Conservation (phyloP, 1,284 basidiomycete species). For the Sphaerobolus stellatus region DNA sequence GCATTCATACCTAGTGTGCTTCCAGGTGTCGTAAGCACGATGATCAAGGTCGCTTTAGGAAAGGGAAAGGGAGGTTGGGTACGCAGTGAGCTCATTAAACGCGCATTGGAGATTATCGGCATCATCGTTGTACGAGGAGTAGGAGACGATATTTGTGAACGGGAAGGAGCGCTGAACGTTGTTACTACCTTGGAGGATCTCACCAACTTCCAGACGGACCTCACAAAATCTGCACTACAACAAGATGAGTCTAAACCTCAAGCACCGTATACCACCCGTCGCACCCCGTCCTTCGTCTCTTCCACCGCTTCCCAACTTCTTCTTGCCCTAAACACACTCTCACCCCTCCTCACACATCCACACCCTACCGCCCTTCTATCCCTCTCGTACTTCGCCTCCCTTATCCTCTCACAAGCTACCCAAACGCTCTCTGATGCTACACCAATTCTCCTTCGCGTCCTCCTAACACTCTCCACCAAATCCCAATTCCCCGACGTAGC, state of each 20-base stretch:
- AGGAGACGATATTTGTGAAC: conserved; percentile 63
- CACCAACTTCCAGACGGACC: conserved; percentile 23
- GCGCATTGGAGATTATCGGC: conserved; percentile 57
- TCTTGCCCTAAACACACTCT: conserved; percentile 63
- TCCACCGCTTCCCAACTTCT: conserved; percentile 68
- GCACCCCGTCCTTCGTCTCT: conserved; percentile 58
- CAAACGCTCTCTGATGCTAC: conserved; percentile 64
- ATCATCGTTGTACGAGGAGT: conserved; percentile 55
- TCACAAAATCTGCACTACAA: conserved; percentile 17
- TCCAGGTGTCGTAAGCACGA: conserved; percentile 77
- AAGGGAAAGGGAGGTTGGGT: conserved; percentile 53
- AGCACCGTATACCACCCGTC: conserved; percentile 45
- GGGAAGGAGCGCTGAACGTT: conserved; percentile 55
- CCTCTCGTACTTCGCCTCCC: conserved; percentile 53
- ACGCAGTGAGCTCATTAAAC: conserved; percentile 62
- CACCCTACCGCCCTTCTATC: conserved; percentile 59
- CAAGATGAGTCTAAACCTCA: conserved; percentile 11
- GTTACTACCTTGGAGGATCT: conserved; percentile 65
- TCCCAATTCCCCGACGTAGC: conserved; percentile 57
- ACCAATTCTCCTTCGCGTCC: conserved; percentile 64
- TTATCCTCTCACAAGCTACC: conserved; percentile 53
- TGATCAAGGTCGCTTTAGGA: conserved; percentile 66
- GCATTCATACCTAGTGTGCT: conserved; percentile 70
- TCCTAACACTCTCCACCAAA: conserved; percentile 61
- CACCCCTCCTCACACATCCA: conserved; percentile 62